These are phyloP conservation scores for Canavalia gladiata DNA, from an alignment of 306 rosid species.

Conservation along the genomic window DNA sequence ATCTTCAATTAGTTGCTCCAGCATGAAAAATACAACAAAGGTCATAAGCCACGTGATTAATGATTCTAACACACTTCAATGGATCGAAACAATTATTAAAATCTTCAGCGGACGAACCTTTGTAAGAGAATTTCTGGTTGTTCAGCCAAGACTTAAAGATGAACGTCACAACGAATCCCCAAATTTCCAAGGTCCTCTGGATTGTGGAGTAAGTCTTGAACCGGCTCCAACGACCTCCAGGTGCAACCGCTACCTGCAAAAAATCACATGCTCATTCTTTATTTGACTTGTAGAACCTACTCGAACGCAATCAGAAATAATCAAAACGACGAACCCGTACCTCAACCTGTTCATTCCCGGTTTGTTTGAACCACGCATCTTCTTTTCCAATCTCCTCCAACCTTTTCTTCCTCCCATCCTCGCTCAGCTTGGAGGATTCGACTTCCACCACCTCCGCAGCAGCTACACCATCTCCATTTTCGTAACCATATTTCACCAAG, in stretches of 20 bases:
- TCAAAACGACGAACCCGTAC: slow-evolving; percentile 54
- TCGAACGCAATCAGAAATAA: slow-evolving; percentile 19
- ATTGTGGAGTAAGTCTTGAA: slow-evolving; percentile 97
- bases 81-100: neutral
- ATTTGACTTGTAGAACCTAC: neutral
- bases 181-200: slow-evolving; percentile 94
- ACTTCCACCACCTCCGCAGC: slow-evolving; percentile 53
- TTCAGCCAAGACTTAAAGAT: slow-evolving; percentile 82
- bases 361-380: slow-evolving; percentile 90
- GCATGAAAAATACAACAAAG: neutral
- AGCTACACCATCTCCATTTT: slow-evolving; percentile 55
- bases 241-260: slow-evolving; percentile 84
- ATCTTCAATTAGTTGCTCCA: slow-evolving; percentile 12
- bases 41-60: neutral
- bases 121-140: slow-evolving; percentile 79
- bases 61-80: slow-evolving; percentile 6
- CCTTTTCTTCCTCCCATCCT: slow-evolving; percentile 92
- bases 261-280: slow-evolving; percentile 44
- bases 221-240: slow-evolving; percentile 98
- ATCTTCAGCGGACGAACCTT: slow-evolving; percentile 57
- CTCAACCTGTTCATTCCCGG: slow-evolving; percentile 59
- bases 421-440: slow-evolving; percentile 54
- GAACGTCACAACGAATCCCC: slow-evolving; percentile 90
- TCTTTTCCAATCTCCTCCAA: slow-evolving; percentile 96
- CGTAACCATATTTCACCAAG: slow-evolving; percentile 58